Base-by-base conservation (phyloP, 169 alveolate genomes). In the Blepharisma undulans region DNA sequence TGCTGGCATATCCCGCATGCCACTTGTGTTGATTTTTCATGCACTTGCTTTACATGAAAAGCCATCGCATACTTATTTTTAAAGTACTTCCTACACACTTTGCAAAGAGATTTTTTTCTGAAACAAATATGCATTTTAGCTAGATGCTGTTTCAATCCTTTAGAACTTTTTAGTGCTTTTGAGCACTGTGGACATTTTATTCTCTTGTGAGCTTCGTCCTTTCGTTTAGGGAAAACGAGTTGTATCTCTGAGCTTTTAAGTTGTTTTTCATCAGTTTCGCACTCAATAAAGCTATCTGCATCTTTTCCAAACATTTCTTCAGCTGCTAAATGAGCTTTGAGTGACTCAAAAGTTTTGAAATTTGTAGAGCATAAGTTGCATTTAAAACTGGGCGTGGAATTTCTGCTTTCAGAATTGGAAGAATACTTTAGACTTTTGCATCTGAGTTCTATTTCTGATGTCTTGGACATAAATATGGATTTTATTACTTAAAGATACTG, bases 11-110 rank as follows among this genome's bases (percentile, higher is more conserved):
- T 60, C 29, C 10, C 48, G 60, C 89, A 84, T 4, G 16, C 22
- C 30, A 61, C 78, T 7, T 30, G 30, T 36, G 89, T 84, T 21
- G 79, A 48, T 32, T 59, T 84, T 22, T 84, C 89, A 30, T 84
- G 89, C 8, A 84, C 89, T 84, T 84, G 77, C 48, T 84, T 21
- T 22, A 60, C 77, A 7, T 84, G 89, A 30, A 84, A 84, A 32
- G 12, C 21, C 27, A 84, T 21, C 22, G 89, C 89, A 32, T 84
- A 48, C 14, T 60, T n/a, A n/a, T 32, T 8, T 84, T 60, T 33
- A 30, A 84, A 84, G 16, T n/a, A 25, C 18, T 10, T 84, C 10
- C 77, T 4, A 32, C 89, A 84, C 10, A 16, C 7, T 25, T 22
- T 22, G 78, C 89, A 84, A n/a, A 32, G 18, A 1, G 60, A 22